Evolutionary conservation across 148 eudicot species (phyloP).

Genomic region (Diospyros kaki): DNA sequence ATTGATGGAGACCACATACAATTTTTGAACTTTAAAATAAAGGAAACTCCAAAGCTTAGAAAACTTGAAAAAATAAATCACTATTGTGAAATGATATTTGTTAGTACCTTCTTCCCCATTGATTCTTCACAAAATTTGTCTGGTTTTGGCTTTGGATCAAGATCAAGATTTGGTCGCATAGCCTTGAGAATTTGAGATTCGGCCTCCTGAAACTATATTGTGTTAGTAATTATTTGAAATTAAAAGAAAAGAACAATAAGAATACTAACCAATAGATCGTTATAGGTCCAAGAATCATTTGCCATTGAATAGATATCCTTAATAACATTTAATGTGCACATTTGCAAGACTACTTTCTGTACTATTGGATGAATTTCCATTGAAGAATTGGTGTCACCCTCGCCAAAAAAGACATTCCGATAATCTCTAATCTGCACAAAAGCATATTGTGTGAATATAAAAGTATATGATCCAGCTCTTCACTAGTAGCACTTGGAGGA

Average conservation of each 20-base stretch:
- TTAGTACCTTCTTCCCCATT: conserved; percentile 5
- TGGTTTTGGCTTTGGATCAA: conserved; percentile 13
- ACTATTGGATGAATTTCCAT: not conserved
- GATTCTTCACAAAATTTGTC: not conserved
- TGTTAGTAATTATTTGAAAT: not conserved
- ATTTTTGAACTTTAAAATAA: no score
- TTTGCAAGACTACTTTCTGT: conserved; percentile 10
- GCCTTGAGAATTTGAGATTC: conserved; percentile 15
- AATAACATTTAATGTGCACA: conserved; percentile 15
- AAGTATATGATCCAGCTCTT: not conserved
- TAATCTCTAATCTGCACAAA: conserved; percentile 13
- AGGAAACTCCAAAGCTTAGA: not conserved
- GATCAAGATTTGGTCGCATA: conserved; percentile 13
- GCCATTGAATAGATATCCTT: conserved; percentile 11
- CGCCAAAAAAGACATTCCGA: not conserved
- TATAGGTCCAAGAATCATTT: conserved; percentile 18
- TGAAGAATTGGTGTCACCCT: conserved; percentile 4
- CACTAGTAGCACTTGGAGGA: not conserved
- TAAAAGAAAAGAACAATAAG: not conserved
- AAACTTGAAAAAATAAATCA: not conserved
- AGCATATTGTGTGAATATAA: not conserved
- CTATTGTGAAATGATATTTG: not conserved
- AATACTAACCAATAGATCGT: conserved; percentile 13
- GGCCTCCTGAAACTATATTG: conserved; percentile 11
- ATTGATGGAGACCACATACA: no score